Conservation (phyloP, 495 filamentous ascomycete species). For the Friedmanniomyces simplex region DNA sequence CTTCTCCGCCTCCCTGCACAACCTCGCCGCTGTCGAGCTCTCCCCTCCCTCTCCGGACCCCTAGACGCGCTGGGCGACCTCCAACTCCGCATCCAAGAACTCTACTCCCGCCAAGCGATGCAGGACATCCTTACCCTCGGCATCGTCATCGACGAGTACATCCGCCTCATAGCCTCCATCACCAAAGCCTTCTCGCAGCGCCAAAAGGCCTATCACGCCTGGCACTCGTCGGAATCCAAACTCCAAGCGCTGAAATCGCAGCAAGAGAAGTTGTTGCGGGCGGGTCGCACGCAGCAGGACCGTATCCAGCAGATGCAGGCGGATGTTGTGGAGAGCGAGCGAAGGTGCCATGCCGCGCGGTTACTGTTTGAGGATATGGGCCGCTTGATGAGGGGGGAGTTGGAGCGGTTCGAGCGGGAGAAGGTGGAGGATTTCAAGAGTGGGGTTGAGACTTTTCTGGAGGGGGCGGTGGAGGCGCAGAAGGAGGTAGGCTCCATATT, state of each 20-base stretch:
- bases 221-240: conserved; percentile 82
- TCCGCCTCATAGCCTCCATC: conserved; percentile 83
- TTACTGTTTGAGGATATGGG: conserved; percentile 97
- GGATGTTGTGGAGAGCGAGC: conserved; percentile 86
- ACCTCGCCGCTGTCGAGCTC: conserved; percentile 78
- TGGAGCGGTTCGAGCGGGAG: conserved; percentile 90
- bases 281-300: conserved; percentile 92
- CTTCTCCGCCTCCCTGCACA: conserved; percentile 82
- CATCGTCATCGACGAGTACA: conserved; percentile 97
- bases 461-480: conserved; percentile 93
- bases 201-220: conserved; percentile 88
- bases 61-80: conserved; percentile 84
- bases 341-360: conserved; percentile 81
- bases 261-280: conserved; percentile 85
- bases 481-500: conserved; percentile 69
- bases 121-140: conserved; percentile 94
- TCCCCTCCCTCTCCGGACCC: conserved; percentile 80
- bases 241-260: conserved; percentile 71
- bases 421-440: conserved; percentile 99
- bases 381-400: conserved; percentile 74
- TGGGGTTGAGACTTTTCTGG: conserved; percentile 92
- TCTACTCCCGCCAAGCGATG: conserved; percentile 93
- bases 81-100: conserved; percentile 82
- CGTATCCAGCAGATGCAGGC: conserved; percentile 80
- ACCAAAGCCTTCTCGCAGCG: conserved; percentile 86